Percentiles rank a stretch among this genome's conserved stretches.
Evolutionary conservation across 495 filamentous ascomycete species (phyloP).

Genomic region (Podospora pseudocomata): DNA sequence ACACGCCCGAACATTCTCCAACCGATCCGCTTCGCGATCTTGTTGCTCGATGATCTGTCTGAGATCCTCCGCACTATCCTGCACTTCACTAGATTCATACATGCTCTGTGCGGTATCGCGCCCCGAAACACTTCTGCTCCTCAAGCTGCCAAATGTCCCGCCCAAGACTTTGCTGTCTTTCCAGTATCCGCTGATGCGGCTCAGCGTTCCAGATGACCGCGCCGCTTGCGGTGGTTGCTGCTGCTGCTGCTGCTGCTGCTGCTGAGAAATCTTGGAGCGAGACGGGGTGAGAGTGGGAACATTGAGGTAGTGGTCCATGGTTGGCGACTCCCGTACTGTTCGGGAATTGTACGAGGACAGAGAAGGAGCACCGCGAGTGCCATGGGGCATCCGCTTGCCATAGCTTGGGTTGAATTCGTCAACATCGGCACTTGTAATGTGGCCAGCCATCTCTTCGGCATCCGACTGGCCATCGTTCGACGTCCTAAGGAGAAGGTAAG

Average conservation of each 20-base stretch:
- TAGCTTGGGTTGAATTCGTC: constrained; percentile 81
- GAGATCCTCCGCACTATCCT: constrained; percentile 77
- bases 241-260: too few species aligned
- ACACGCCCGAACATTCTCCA: constrained; percentile 95
- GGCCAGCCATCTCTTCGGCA: constrained; percentile 52
- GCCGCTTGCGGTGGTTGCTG: constrained; percentile 10
- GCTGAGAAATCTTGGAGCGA: constrained; percentile 34
- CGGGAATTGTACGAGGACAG: constrained; percentile 81
- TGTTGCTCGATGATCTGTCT: constrained; percentile 69
- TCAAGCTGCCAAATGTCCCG: constrained; percentile 40
- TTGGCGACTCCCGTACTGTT: constrained; percentile 56
- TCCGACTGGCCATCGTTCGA: constrained; percentile 56
- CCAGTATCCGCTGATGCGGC: constrained; percentile 46
- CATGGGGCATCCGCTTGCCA: constrained; percentile 45
- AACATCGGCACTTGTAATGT: constrained; percentile 69
- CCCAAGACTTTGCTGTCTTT: constrained; percentile 38
- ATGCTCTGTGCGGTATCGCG: constrained; percentile 48
- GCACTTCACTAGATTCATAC: constrained; percentile 66
- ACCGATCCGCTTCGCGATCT: constrained; percentile 66
- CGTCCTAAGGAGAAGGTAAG: constrained; percentile 81
- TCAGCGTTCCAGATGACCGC: constrained; percentile 36
- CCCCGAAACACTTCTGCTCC: constrained; percentile 41
- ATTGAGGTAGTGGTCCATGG: constrained; percentile 37
- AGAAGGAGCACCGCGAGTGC: constrained; percentile 56
- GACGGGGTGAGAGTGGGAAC: constrained; percentile 48